phyloP scores from a whole-genome alignment of 1,284 basidiomycete species.

The Apiotrichum gamsii region DNA sequence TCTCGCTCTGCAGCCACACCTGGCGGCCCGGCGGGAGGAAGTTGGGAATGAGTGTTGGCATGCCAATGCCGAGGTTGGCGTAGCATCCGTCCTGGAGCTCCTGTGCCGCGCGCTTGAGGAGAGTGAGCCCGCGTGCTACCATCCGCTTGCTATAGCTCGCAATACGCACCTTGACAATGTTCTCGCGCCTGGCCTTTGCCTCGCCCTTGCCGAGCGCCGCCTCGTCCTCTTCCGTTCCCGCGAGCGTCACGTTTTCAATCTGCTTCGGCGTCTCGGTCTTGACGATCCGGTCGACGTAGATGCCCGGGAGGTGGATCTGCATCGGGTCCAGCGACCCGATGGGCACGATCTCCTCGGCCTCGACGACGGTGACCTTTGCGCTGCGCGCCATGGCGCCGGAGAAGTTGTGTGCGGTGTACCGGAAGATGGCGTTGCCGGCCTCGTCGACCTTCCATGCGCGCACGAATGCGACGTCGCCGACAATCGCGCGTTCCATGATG shows the following conservation, averaged over 20 bases:
- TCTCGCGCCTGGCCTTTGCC: slow-evolving; percentile 52
- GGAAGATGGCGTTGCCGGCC: slow-evolving; percentile 75
- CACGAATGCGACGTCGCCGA: slow-evolving; percentile 82
- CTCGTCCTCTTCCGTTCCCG: slow-evolving; percentile 30
- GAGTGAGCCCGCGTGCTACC: slow-evolving; percentile 47
- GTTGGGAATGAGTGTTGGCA: slow-evolving; percentile 90
- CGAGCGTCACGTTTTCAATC: slow-evolving; percentile 64
- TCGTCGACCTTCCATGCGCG: slow-evolving; percentile 95
- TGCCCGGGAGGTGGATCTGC: slow-evolving; percentile 70
- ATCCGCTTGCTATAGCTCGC: too few relatives aligned
- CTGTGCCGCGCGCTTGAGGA: slow-evolving; percentile 66
- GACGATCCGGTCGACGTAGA: slow-evolving; percentile 83
- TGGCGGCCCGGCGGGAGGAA: slow-evolving; percentile 68
- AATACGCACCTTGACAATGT: slow-evolving; percentile 55
- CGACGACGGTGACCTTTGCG: slow-evolving; percentile 80
- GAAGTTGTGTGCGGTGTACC: slow-evolving; percentile 86
- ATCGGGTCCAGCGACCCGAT: slow-evolving; percentile 76
- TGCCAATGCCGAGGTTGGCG: slow-evolving; percentile 67
- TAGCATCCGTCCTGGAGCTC: slow-evolving; percentile 88
- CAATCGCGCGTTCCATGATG: slow-evolving; percentile 78
- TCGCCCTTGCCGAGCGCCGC: slow-evolving; percentile 45
- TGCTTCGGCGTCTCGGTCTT: slow-evolving; percentile 69
- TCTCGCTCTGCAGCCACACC: slow-evolving; percentile 88
- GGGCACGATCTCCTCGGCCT: slow-evolving; percentile 85
- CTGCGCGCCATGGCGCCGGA: slow-evolving; percentile 79